Evolutionary conservation across 2,329 filamentous ascomycete genomes (phyloP).

Genomic region (Phaeosphaeria sp.): DNA sequence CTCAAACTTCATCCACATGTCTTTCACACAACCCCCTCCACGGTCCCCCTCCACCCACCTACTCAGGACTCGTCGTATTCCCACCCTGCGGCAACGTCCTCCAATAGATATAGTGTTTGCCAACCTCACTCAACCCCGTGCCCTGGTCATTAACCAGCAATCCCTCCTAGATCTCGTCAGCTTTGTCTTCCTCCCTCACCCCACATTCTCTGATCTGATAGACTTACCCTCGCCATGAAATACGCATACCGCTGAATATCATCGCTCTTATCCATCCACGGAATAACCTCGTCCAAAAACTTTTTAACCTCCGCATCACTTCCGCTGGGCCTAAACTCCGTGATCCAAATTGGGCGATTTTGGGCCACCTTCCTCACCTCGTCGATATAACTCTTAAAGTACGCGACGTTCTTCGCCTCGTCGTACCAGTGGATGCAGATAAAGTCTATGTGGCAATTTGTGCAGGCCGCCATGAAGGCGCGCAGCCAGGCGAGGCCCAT

Average conservation of each 20-base stretch:
- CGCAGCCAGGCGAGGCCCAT: constrained; percentile 35
- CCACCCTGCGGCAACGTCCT: not conserved
- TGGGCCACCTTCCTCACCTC: constrained; percentile 54
- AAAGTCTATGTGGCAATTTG: constrained; percentile 43
- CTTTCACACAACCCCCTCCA: too few relatives aligned
- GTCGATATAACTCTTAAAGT: constrained; percentile 47
- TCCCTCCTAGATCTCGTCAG: not conserved
- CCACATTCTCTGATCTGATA: not conserved
- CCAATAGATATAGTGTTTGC: constrained; percentile 17
- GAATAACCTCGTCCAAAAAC: constrained; percentile 37
- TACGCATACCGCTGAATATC: constrained; percentile 44
- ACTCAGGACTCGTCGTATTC: not conserved
- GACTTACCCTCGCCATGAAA: constrained; percentile 20
- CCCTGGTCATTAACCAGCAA: constrained; percentile 24
- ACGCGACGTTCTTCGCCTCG: constrained; percentile 19
- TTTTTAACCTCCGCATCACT: constrained; percentile 20
- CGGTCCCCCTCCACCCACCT: too few relatives aligned
- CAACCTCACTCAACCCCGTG: constrained; percentile 21
- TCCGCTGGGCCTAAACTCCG: constrained; percentile 37
- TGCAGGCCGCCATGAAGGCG: constrained; percentile 35
- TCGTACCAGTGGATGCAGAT: constrained; percentile 46
- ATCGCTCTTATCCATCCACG: constrained; percentile 37
- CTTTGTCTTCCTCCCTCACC: not conserved
- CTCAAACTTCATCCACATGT: too few relatives aligned
- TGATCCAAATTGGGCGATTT: constrained; percentile 53